A percentile compares a stretch with the other conserved stretches of the same genome.
Evolutionary conservation across 169 alveolate species (phyloP).

Genomic region (Eimeria falciformis): DNA sequence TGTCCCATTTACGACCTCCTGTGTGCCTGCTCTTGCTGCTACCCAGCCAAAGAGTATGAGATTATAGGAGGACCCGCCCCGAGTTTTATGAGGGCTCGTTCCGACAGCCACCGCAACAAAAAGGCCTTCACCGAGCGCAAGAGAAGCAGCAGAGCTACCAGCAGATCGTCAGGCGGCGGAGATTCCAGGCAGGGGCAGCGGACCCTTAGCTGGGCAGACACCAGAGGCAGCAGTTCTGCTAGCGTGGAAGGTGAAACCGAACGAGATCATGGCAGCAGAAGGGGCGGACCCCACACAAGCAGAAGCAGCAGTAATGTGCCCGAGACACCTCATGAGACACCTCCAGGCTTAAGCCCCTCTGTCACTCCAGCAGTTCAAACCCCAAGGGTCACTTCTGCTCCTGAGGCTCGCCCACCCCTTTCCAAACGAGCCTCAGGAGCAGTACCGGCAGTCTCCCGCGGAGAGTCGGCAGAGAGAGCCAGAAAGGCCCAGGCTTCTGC

Average conservation of each 20-base stretch:
- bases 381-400: background rate
- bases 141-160: background rate
- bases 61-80: background rate
- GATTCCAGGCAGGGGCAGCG: background rate
- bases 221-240: background rate
- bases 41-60: background rate
- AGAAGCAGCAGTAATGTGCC: constrained; percentile 20
- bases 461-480: no score
- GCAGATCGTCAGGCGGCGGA: background rate
- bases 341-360: background rate
- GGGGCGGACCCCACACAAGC: background rate
- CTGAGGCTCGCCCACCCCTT: no score
- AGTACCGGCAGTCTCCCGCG: no score
- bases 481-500: no score
- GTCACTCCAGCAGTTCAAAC: background rate
- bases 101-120: background rate
- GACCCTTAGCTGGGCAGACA: constrained; percentile 16
- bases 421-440: no score
- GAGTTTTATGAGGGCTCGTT: no score
- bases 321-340: background rate
- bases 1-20: background rate
- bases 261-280: background rate
- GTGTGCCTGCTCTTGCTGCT: background rate
- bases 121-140: background rate
- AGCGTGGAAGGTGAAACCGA: background rate